Percentiles rank a stretch among this genome's conserved stretches.
Conservation (phyloP, 257 asterid species). For the Pogostemon cablin region DNA sequence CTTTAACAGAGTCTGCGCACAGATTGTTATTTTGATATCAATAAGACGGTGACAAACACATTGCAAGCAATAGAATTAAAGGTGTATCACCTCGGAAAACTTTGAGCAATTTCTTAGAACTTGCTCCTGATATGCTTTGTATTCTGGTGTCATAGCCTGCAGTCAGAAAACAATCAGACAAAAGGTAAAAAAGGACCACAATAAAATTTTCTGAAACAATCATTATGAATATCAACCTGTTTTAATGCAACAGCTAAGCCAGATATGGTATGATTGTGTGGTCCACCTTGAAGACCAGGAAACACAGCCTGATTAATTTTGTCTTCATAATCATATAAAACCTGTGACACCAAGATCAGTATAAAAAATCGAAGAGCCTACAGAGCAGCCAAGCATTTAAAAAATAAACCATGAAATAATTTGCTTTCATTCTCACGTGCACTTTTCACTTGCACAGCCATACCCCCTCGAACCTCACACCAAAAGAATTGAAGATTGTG, state of each 20-base stretch:
- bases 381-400: not conserved
- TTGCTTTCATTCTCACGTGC: not conserved
- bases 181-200: slow-evolving; percentile 19
- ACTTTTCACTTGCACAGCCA: slow-evolving; percentile 16
- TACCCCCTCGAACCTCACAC: not conserved
- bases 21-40: not conserved
- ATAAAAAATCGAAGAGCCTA: not conserved
- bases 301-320: slow-evolving; percentile 96
- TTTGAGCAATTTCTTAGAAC: slow-evolving; percentile 84
- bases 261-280: slow-evolving; percentile 96
- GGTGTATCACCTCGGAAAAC: slow-evolving; percentile 76
- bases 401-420: not conserved
- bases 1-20: slow-evolving; percentile 66
- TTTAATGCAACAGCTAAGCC: slow-evolving; percentile 95
- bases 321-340: slow-evolving; percentile 86
- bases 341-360: slow-evolving; percentile 48
- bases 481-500: not conserved
- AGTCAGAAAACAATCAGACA: slow-evolving; percentile 12
- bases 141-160: slow-evolving; percentile 94
- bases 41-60: slow-evolving; percentile 1
- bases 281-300: slow-evolving; percentile 99
- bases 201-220: not conserved
- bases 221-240: slow-evolving; percentile 52
- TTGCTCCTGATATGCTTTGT: slow-evolving; percentile 90
- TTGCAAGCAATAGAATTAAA: slow-evolving; percentile 11